phyloP scores from a whole-genome alignment of 1,284 basidiomycete species.

The Rhodofomes roseus region DNA sequence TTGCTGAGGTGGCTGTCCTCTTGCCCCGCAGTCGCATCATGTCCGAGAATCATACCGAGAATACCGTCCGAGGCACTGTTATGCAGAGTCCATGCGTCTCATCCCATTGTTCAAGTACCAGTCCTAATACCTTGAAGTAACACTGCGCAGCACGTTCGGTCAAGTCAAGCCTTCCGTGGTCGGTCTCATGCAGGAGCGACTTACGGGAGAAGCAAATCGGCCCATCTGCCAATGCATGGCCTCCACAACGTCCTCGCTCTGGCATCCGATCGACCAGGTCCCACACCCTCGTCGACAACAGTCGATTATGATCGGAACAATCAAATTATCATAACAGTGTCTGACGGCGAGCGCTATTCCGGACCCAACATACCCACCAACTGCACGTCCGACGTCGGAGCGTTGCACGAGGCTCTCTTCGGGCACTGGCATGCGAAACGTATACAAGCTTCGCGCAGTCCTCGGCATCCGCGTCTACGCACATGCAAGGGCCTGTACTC shows the following conservation, averaged over 20 bases:
- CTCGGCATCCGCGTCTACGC: neutral
- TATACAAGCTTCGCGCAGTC: neutral
- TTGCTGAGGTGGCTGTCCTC: neutral
- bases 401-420: neutral
- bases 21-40: neutral
- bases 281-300: neutral
- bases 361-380: neutral
- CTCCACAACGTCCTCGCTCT: neutral
- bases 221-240: neutral
- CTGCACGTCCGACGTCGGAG: neutral
- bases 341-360: neutral
- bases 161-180: neutral
- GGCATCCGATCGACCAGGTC: neutral
- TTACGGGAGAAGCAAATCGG: too few species aligned
- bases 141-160: neutral
- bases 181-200: neutral
- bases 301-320: slow-evolving; percentile 1
- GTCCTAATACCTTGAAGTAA: too few species aligned
- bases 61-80: too few species aligned
- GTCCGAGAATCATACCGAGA: too few species aligned
- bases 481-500: neutral
- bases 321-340: neutral
- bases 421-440: neutral
- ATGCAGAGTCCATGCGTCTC: too few species aligned
- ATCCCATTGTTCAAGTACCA: too few species aligned